Base-by-base conservation (phyloP, 768 basidiomycete genomes). In the Heimioporus sp. region DNA sequence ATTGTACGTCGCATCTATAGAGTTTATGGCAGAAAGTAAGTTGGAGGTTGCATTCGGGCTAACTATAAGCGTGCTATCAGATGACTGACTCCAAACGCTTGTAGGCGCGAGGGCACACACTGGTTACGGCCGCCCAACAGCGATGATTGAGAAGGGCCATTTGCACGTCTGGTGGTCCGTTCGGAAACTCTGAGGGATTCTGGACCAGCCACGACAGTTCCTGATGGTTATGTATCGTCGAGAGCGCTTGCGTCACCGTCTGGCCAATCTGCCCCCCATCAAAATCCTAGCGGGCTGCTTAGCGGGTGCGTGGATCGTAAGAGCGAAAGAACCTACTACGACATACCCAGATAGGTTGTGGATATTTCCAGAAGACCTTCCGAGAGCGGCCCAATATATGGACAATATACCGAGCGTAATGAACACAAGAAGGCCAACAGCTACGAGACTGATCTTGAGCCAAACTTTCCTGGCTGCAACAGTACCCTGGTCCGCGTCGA, bases 301-400 rank as follows among this genome's bases (percentile, higher is more conserved):
- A 53, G 42, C 11, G 15, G 38, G 10, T 2, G 12, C 19, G 42
- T 2, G 42, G 8, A 7, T 17, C 13, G 20, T 24, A 11, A 13
- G 31, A n/a, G 37, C 28, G 17, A 30, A 15, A 44, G 39, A 20
- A 72, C 80, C 46, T 51, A 85, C 83, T 21, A 86, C 77, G 0
- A 86, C 73, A 73, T 76, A 83, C 2, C 80, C 82, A n/a, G 73
- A 61, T 21, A 86, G 59, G 20, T 77, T 76, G 36, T 65, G 65
- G 5, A 73, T 32, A 10, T 72, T 63, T 31, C 52, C 39, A 6
- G 66, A 73, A 10, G 73, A 73, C 48, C 73, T 73, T 68, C 80
- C 81, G 5, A 81, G 64, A 12, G 79, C 76, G 10, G 80, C 82
- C 82, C 82, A 86, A 63, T 79, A 85, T 42, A 86, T 82, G 3